Evolutionary conservation across 208 protist species (phyloP), one percentile per base, ranked within the genome.

Genomic region (Wallacemonas collosoma): DNA sequence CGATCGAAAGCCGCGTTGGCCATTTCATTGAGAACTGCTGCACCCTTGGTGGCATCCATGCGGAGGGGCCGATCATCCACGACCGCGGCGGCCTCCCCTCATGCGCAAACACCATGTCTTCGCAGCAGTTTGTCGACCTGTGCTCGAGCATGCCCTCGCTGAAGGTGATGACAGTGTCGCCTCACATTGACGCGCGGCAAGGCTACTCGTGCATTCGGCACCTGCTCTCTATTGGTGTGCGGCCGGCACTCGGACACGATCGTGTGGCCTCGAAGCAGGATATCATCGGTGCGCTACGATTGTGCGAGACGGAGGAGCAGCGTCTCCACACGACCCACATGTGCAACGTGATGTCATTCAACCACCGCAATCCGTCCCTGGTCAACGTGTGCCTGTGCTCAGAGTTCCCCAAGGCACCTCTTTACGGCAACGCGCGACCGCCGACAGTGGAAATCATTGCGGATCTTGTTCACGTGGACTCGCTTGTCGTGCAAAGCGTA

Each of bases 281-380:
- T 35, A 88, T 92, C 47, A 71, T 92, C 71, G 77, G 70, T 26
- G 87, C 87, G 9, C 71, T 93, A 40, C 79, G 73, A 47, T 63
- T 88, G 57, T 79, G 75, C 0, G 3, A 50, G 9, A 69, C 63
- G 14, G 78, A 81, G 73, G 76, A 80, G 65, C 81, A 86, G 15
- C 80, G 75, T 61, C 67, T 93, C 66, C 84, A 90, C 67, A 72
- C 84, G 1, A 93, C 84, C 9, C 84, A 93, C 64, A 63, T 88
- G 72, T 86, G 80, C 66, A 92, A 92, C 75, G 87, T 92, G 12
- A 89, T 84, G 83, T 81, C 72, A 1, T 92, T 92, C 63, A 76
- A 88, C 47, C 87, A 92, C 77, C 87, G 87, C 47, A 81, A 82
- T 65, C 65, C 77, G 36, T 89, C 84, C 9, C 78, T 92, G 3